Evolutionary conservation across 164 flowering plant species (phyloP), one percentile per base, ranked within the genome.

Genomic region (Tetrastigma voinierianum): DNA sequence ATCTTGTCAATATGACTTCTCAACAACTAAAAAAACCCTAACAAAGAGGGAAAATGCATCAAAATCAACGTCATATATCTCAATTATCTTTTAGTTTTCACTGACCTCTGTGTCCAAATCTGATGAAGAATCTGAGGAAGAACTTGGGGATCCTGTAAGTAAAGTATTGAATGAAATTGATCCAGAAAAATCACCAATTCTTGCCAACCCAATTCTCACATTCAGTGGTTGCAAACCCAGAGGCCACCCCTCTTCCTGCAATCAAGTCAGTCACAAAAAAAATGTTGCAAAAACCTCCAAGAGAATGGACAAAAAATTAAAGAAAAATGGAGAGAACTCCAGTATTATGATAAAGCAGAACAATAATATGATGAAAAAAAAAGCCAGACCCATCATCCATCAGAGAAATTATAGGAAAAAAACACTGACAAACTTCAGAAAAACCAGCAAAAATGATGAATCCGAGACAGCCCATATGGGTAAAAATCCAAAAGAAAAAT

Each of bases 231-330:
- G 93, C 80, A 91, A 77, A 40, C 96, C 96, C 68, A 90, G 82
- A 11, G 97, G 97, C n/a, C n/a, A 91, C 15, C 93, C 97, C 57
- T 83, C 92, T 65, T 87, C 90, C 91, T 87, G 77, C 72, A 59
- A 67, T 71, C 67, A 71, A 71, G 76, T 60, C 66, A 66, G 52
- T 18, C 57, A 72, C 20, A 18, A 15, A n/a, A n/a, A n/a, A 54
- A 24, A 46, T 10, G n/a, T 54, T 1, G 12, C 47, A 61, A 11
- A 45, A 56, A 60, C 1, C 23, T 21, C 9, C 25, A 54, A 54
- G 45, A 53, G 2, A 57, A 46, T 5, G 14, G 20, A 32, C 51
- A 17, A 49, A 7, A 51, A 64, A n/a, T 13, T 10, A 54, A 43
- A 23, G 14, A 17, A 15, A 23, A 51, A 57, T 4, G 1, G 54